Evolutionary conservation across 805 yeast genomes (phyloP).

Genomic region (Allodekkera sacchari): DNA sequence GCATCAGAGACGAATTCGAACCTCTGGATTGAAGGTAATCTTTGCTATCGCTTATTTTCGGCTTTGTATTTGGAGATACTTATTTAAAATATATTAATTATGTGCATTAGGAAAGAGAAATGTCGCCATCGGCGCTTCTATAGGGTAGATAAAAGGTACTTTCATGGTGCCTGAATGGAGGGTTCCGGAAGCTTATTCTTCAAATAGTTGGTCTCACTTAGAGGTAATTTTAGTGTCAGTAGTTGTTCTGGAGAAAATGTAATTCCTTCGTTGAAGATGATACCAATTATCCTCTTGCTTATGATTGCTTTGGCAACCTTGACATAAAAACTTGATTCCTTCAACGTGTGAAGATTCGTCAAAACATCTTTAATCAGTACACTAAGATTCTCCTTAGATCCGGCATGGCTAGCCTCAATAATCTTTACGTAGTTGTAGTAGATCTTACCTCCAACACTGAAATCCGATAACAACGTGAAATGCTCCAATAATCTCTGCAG

Average conservation of each 20-base stretch:
- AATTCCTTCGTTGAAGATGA: slow-evolving; percentile 25
- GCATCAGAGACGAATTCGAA: slow-evolving; percentile 39
- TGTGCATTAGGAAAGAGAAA: not conserved
- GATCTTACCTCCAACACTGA: slow-evolving; percentile 53
- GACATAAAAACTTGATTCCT: slow-evolving; percentile 26
- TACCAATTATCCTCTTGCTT: slow-evolving; percentile 37
- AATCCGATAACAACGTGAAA: slow-evolving; percentile 38
- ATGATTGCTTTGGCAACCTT: slow-evolving; percentile 48
- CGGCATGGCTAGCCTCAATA: slow-evolving; percentile 3
- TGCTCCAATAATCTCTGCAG: slow-evolving; percentile 31
- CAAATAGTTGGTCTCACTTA: slow-evolving; percentile 32
- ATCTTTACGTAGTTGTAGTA: slow-evolving; percentile 42
- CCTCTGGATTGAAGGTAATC: not conserved
- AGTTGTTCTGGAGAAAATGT: slow-evolving; percentile 27
- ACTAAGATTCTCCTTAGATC: slow-evolving; percentile 7
- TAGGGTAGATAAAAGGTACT: too few species aligned
- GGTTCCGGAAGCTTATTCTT: slow-evolving; percentile 20
- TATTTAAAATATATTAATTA: not conserved
- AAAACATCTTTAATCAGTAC: slow-evolving; percentile 31
- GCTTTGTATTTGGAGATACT: too few species aligned
- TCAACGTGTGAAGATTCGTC: slow-evolving; percentile 35
- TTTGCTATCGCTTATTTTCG: too few species aligned
- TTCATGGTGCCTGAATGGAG: slow-evolving; percentile 1
- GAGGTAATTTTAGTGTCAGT: slow-evolving; percentile 33
- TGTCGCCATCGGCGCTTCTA: too few species aligned